Conservation (phyloP, 805 yeast species). For the Candida maris region DNA sequence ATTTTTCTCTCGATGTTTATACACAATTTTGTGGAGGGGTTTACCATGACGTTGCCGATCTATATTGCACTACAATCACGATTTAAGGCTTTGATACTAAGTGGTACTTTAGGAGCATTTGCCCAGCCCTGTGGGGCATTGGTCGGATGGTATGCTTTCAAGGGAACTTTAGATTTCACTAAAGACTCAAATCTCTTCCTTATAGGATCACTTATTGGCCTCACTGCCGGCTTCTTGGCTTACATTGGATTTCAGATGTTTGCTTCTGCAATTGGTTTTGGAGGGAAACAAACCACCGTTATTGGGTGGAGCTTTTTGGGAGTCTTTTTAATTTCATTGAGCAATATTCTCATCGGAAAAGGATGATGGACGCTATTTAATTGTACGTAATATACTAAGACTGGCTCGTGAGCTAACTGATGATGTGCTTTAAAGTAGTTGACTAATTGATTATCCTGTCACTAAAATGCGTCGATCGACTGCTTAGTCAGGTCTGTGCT, state of each 20-base stretch:
- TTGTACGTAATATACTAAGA: too few species aligned
- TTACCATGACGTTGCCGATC: conserved; percentile 87
- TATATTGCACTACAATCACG: conserved; percentile 70
- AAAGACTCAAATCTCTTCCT: conserved; percentile 38
- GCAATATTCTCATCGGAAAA: conserved; percentile 34
- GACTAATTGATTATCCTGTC: too few species aligned
- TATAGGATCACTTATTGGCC: conserved; percentile 62
- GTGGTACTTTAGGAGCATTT: conserved; percentile 71
- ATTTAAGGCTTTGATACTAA: conserved; percentile 56
- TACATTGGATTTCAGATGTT: conserved; percentile 86
- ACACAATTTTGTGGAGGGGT: conserved; percentile 93
- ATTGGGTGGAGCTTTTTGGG: conserved; percentile 61
- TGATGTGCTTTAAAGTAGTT: too few species aligned
- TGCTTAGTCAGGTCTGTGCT: too few species aligned
- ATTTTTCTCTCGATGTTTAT: conserved; percentile 82
- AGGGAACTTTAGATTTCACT: conserved; percentile 32
- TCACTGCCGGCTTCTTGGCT: conserved; percentile 80
- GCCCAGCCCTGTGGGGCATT: conserved; percentile 91
- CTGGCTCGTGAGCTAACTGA: too few species aligned
- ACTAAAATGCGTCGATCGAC: too few species aligned
- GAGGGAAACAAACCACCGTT: conserved; percentile 62
- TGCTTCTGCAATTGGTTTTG: conserved; percentile 75
- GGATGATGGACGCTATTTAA: too few species aligned
- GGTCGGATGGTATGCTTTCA: conserved; percentile 52
- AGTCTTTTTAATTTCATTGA: conserved; percentile 49